These are phyloP conservation scores for Candida sakaeoensis DNA, from an alignment of 805 yeast genomes.

Conservation along the genomic window DNA sequence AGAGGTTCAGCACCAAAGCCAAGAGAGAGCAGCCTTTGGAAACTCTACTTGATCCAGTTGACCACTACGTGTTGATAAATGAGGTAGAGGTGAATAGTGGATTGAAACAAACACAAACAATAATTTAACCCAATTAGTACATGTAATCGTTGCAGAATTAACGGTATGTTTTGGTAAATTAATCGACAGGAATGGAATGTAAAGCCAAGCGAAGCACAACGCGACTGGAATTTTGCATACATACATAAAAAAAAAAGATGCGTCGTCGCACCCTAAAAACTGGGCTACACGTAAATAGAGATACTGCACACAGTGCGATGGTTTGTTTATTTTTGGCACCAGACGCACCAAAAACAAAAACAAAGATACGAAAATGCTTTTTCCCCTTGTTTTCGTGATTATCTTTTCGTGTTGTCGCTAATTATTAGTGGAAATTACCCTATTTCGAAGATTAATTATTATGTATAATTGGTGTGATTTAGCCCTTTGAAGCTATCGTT, in stretches of 20 bases:
- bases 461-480: not conserved
- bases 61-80: too few species aligned
- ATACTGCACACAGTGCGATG: not conserved
- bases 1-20: too few species aligned
- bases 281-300: not conserved
- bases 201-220: too few species aligned
- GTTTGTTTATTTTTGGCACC: not conserved
- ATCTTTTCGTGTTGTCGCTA: not conserved
- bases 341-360: not conserved
- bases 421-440: not conserved
- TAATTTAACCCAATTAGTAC: not conserved
- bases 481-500: not conserved
- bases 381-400: not conserved
- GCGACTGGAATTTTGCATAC: too few species aligned
- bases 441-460: not conserved
- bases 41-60: too few species aligned
- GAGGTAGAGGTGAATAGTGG: too few species aligned
- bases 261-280: not conserved
- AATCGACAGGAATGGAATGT: too few species aligned
- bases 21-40: too few species aligned
- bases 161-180: too few species aligned
- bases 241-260: conserved; percentile 2
- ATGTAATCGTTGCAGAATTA: too few species aligned
- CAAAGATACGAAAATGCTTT: not conserved
- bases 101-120: too few species aligned